Evolutionary conservation across 306 rosid genomes (phyloP), one percentile per base, ranked within the genome.

Genomic region (Aeschynomene evenia): DNA sequence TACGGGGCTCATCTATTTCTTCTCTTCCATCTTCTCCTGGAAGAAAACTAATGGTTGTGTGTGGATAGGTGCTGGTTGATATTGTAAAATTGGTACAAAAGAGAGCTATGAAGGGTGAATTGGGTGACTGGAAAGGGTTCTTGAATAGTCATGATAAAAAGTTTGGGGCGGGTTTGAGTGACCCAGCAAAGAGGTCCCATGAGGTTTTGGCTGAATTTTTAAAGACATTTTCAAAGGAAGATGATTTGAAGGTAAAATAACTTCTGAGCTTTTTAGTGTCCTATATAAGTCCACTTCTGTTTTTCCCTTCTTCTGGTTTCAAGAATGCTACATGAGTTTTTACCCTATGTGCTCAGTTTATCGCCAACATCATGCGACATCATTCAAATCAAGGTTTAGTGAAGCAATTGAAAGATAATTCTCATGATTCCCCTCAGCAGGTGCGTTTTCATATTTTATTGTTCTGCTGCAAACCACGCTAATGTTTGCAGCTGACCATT

Each of bases 101-200:
- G 69, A 85, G 82, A 73, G 91, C 92, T 54, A 56, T 89, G 85
- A 81, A 71, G 77, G 95, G 97, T 53, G 4, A 56, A 12, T 43
- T 74, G 31, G 96, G 99, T 77, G 86, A 74, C 53, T 94, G 99
- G 99, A 91, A 89, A 71, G 88, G 87, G 42, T 94, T 91, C 71
- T 80, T 88, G 45, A 57, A 55, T 9, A 50, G 51, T 71, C 21
- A 83, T 31, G 99, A 94, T 70, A 82, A 40, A 31, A 80, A 70
- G 81, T 79, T 85, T n/a, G 97, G 99, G 72, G 66, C 87, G 31
- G 20, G 65, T 43, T 39, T 87, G 87, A 85, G 97, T 60, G 96
- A 94, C 66, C 99, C 99, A 1, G 62, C 87, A 2, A 88, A 66
- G 82, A 80, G 92, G 78, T 42, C 95, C 57, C 82, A 45, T 72